Evolutionary conservation across 108 stramenopile species (phyloP).

Genomic region (Parietichytrium sp.): DNA sequence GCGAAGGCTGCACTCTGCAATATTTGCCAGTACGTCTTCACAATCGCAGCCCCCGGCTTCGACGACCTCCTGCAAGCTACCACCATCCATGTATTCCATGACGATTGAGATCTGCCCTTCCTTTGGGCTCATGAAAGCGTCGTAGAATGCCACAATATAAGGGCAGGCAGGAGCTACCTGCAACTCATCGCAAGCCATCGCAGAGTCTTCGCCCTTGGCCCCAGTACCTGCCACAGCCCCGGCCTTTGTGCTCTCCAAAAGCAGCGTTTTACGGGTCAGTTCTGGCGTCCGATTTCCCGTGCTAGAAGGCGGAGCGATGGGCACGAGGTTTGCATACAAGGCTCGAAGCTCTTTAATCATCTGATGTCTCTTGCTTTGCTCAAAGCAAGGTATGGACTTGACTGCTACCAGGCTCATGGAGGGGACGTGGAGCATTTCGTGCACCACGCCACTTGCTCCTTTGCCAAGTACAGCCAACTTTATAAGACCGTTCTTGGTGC

Average conservation of each 20-base stretch:
- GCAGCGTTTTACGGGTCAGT: conserved; percentile 44
- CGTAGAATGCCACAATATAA: conserved; percentile 60
- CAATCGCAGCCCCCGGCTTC: conserved; percentile 48
- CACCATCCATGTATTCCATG: conserved; percentile 64
- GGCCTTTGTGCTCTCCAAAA: conserved; percentile 37
- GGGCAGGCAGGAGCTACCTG: conserved; percentile 37
- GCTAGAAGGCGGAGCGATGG: neutral
- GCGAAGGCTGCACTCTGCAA: conserved; percentile 3
- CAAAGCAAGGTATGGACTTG: conserved; percentile 42
- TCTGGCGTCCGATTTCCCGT: conserved; percentile 25
- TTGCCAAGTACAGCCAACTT: conserved; percentile 3
- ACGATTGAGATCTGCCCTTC: conserved; percentile 53
- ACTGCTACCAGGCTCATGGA: conserved; percentile 44
- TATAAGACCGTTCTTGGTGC: conserved; percentile 8
- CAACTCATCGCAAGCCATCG: neutral
- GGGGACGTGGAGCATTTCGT: conserved; percentile 45
- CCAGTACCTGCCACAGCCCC: neutral
- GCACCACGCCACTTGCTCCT: conserved; percentile 41
- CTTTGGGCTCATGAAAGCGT: conserved; percentile 54
- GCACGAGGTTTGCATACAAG: conserved; percentile 37
- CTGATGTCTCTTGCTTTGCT: conserved; percentile 39
- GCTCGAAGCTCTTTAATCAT: conserved; percentile 42
- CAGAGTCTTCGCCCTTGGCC: neutral
- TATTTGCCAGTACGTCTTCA: conserved; percentile 43
- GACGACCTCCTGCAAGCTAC: conserved; percentile 54